A percentile compares a stretch with the other conserved stretches of the same genome.
Evolutionary conservation across 345 rosid species (phyloP).

Genomic region (Balakata baccata): DNA sequence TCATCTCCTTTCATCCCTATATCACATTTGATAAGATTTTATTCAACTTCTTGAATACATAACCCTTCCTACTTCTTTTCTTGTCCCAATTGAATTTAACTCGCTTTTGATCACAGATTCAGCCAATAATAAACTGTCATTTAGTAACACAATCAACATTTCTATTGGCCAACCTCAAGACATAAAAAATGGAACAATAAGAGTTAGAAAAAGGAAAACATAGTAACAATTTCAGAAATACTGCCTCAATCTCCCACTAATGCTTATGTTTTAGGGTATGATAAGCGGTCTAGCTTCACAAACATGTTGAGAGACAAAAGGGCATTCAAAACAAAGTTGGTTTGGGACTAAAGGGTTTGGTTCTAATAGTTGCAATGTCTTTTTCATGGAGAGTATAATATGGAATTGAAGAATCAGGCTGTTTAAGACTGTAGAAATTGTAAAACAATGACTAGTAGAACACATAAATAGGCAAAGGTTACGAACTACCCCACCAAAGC

Average conservation of each 20-base stretch:
- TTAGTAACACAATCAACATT: too few relatives aligned
- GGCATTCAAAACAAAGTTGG: not conserved
- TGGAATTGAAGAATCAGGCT: not conserved
- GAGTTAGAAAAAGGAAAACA: too few relatives aligned
- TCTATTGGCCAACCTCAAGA: too few relatives aligned
- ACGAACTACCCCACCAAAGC: conserved; percentile 14
- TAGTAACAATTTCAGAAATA: too few relatives aligned
- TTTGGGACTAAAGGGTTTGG: not conserved
- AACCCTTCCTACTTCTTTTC: not conserved
- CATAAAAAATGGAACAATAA: too few relatives aligned
- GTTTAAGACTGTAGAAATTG: not conserved
- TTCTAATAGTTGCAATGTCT: not conserved
- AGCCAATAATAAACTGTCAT: too few relatives aligned
- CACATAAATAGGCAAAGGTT: conserved; percentile 14
- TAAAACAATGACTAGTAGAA: not conserved
- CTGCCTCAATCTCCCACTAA: not conserved
- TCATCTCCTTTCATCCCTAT: not conserved
- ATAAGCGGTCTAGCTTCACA: too few relatives aligned
- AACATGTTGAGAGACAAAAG: not conserved
- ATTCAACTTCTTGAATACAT: conserved; percentile 4
- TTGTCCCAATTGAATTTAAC: not conserved
- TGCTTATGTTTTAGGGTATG: not conserved
- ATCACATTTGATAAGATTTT: conserved; percentile 8
- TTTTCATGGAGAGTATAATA: not conserved
- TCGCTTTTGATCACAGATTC: too few relatives aligned